Base-by-base conservation (phyloP, 2,329 filamentous ascomycete species). In the Polychaeton citri region DNA sequence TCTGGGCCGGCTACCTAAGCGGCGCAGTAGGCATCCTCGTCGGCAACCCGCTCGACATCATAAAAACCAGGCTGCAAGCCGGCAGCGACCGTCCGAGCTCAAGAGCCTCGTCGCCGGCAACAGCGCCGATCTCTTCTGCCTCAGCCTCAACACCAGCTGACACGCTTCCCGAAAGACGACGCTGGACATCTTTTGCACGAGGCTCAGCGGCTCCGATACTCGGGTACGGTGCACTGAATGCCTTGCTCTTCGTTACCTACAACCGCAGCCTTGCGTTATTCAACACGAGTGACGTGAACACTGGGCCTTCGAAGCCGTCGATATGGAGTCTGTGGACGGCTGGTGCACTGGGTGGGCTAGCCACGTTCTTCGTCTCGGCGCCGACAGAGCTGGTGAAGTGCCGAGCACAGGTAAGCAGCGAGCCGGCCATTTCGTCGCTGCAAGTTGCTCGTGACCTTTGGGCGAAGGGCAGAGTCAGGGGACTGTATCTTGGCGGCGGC, bases 331-430 rank as follows among this genome's bases (percentile, higher is more conserved):
- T 56, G 12, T 95, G 81, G 75, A 44, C 79, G 7, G 85, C 87
- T 12, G 88, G 88, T 32, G 82, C 82, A 6, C 62, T 79, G 2
- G 84, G 84, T 30, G 88, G 88, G 2, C 67, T 95, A 13, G 82
- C 84, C 3, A 90, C 81, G 4, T 95, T 86, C 70, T 69, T 81
- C 15, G 72, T 96, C 24, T 88, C 81, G 40, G 81, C 86, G 4
- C 88, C 88, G 0, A 94, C 86, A 0, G 88, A 96, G 60, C 68
- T 94, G 21, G 71, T 95, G 48, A 95, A 95, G 64, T 94, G 86
- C 53, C 75, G 84, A 28, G 81, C 83, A 1, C 88, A 95, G 55
- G 65, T 90, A n/a, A 64, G 54, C 45, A 19, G 55, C 39, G 33
- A 19, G n/a, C 44, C 48, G 15, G 40, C 50, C 2, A 41, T 38